Percentiles rank a stretch among this genome's conserved stretches.
Conservation (phyloP, 2,329 filamentous ascomycete species). For the Fusarium napiforme region DNA sequence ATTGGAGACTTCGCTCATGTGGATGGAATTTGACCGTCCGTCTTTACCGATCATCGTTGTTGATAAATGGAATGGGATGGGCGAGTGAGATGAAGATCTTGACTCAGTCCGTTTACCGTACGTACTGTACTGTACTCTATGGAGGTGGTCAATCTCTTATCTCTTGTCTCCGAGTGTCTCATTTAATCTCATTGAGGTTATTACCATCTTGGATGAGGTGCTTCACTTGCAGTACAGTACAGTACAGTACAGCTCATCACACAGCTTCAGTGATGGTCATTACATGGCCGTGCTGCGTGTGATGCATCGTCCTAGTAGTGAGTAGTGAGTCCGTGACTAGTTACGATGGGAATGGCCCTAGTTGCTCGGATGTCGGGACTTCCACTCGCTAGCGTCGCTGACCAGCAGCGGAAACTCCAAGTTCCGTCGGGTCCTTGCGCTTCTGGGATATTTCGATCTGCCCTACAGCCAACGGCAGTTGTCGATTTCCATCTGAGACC, state of each 20-base stretch:
- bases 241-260: not conserved
- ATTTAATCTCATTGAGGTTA: not conserved
- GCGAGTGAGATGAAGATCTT: not conserved
- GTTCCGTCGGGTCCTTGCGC: conserved; percentile 36
- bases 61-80: conserved; percentile 1
- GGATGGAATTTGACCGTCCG: not conserved
- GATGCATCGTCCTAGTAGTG: not conserved
- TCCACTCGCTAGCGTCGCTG: conserved; percentile 40
- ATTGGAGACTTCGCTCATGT: not conserved
- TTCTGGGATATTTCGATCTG: conserved; percentile 19
- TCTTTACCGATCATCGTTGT: conserved; percentile 9
- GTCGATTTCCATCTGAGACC: conserved; percentile 23
- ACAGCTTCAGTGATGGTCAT: not conserved
- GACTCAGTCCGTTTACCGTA: not conserved
- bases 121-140: not conserved
- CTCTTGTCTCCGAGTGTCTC: not conserved
- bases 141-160: not conserved
- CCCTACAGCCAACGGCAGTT: conserved; percentile 20
- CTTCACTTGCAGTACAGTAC: not conserved
- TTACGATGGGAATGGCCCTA: conserved; percentile 21
- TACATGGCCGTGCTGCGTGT: not conserved
- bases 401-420: conserved; percentile 36
- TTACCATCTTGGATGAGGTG: not conserved
- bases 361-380: conserved; percentile 40
- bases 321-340: not conserved